Base-by-base conservation (phyloP, 305 asterid species). In the Coffea humblotiana region DNA sequence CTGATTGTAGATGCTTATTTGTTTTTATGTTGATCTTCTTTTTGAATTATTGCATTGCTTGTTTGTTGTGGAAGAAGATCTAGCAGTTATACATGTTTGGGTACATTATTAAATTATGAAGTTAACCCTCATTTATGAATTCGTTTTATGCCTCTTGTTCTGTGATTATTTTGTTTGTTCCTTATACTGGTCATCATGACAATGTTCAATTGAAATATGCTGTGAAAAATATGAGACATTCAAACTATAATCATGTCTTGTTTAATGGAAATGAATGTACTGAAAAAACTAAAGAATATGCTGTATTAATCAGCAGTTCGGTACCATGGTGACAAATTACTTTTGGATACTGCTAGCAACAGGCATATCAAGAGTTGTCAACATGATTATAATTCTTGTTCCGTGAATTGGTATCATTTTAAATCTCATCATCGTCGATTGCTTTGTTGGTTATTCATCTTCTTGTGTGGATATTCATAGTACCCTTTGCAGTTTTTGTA, bases 1-100 rank as follows among this genome's bases (percentile, higher is more conserved):
- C 78, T 60, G 18, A 21, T 35, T 61, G 16, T 1, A n/a, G 19
- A 35, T 83, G 77, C 52, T 70, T 7, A 72, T 37, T 76, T 60
- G 48, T 71, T 63, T 70, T 51, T 25, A 27, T 45, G 64, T 52
- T 25, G 51, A 67, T 51, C 27, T 25, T 78, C 58, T 58, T 32
- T 79, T 37, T 72, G 58, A 71, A 67, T 4, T 43, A n/a, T 71
- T 4, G 8, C 32, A 23, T 67, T 52, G 49, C 75, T 13, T 58
- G 81, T 69, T 48, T 25, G 0, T 3, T 37, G 0, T 37, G 76
- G 63, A n/a, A 63, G n/a, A n/a, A 71, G 12, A 47, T 35, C 64
- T 51, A 14, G 45, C 21, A 70, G 15, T 25, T 27, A 45, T 72
- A n/a, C 13, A 72, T 27, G 64, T 43, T 8, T 27, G 64, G 0